phyloP scores from a whole-genome alignment of 106 monocot genomes.

The Gastrodia elata region DNA sequence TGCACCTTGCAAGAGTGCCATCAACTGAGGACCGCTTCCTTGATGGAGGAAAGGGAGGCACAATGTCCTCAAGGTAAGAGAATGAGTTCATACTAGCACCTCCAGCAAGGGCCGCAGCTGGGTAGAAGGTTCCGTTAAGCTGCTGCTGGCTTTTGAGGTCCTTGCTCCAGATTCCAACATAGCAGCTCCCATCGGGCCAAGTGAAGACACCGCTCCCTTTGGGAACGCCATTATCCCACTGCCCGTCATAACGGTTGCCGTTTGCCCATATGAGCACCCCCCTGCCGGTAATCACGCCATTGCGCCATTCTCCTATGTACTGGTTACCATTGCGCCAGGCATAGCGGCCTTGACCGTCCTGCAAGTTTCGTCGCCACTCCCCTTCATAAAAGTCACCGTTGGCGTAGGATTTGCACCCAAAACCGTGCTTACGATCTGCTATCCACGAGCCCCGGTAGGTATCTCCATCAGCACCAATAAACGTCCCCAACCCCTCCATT shows the following conservation, averaged over 20 bases:
- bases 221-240: constrained; percentile 59
- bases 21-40: constrained; percentile 24
- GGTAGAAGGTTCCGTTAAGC: constrained; percentile 25
- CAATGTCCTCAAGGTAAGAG: constrained; percentile 2
- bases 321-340: constrained; percentile 65
- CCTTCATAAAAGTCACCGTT: constrained; percentile 72
- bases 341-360: constrained; percentile 62
- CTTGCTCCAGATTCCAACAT: constrained; percentile 41
- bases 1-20: constrained; percentile 5
- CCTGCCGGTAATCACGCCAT: constrained; percentile 46
- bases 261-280: constrained; percentile 66
- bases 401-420: constrained; percentile 44
- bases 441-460: constrained; percentile 50
- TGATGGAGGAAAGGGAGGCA: constrained; percentile 10
- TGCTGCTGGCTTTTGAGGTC: constrained; percentile 11
- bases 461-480: constrained; percentile 52
- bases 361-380: constrained; percentile 40
- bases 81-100: constrained; percentile 3
- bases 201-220: constrained; percentile 61
- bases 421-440: constrained; percentile 51
- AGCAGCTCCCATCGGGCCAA: constrained; percentile 64
- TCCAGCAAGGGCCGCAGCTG: not conserved
- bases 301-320: constrained; percentile 69
- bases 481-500: constrained; percentile 54
- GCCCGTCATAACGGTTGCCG: constrained; percentile 62